Conservation (phyloP, 148 eudicot species). For the Selenicereus undatus region DNA sequence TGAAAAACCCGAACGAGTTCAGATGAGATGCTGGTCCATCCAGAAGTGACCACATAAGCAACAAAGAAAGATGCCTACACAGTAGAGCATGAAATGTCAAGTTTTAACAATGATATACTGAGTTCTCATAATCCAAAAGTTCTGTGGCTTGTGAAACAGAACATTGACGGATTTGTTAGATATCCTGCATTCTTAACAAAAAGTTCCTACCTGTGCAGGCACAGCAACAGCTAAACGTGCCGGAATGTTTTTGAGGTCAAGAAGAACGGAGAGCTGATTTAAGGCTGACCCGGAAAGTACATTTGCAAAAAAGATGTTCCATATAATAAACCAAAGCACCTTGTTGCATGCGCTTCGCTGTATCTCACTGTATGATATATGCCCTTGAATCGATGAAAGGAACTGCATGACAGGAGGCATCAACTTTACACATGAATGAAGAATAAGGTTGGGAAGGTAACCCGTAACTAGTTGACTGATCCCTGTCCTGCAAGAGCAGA, state of each 20-base stretch:
- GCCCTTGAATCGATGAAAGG: constrained; percentile 70
- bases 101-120: neutral
- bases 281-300: constrained; percentile 71
- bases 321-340: constrained; percentile 62
- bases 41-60: constrained; percentile 68
- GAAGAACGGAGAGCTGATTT: constrained; percentile 46
- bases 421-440: constrained; percentile 46
- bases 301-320: constrained; percentile 79
- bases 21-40: constrained; percentile 65
- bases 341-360: constrained; percentile 73
- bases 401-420: constrained; percentile 75
- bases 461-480: constrained; percentile 63
- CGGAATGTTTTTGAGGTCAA: constrained; percentile 59
- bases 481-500: constrained; percentile 43
- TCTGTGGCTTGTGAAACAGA: neutral
- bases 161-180: too few species aligned
- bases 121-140: too few species aligned
- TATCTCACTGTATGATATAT: constrained; percentile 57
- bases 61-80: constrained; percentile 68
- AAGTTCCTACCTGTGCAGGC: constrained; percentile 60
- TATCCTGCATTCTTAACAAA: neutral
- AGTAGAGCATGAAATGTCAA: constrained; percentile 10
- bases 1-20: constrained; percentile 50
- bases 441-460: constrained; percentile 79
- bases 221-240: constrained; percentile 52